A percentile compares a stretch with the other conserved stretches of the same genome.
phyloP scores from a whole-genome alignment of 2,329 filamentous ascomycete species.

The Ophiostoma populinum region DNA sequence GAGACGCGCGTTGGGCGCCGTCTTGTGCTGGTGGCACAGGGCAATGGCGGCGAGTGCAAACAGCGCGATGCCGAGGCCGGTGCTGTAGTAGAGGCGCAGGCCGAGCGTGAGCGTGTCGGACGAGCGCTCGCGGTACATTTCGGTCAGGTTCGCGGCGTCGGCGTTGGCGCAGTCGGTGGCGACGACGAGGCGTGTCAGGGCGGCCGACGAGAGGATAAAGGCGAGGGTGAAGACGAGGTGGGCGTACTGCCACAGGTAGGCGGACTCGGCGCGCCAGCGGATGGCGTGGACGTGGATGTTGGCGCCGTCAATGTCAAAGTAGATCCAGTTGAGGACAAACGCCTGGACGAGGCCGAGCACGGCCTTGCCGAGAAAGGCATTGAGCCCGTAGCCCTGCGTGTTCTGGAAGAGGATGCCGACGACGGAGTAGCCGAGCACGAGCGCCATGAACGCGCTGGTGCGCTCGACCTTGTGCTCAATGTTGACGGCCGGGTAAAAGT shows the following conservation, averaged over 20 bases:
- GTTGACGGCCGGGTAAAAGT: constrained; percentile 44
- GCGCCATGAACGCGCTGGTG: constrained; percentile 44
- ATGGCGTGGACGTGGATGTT: constrained; percentile 45
- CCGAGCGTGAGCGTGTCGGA: constrained; percentile 32
- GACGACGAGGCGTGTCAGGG: constrained; percentile 40
- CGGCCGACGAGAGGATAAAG: constrained; percentile 41
- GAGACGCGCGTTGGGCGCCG: constrained; percentile 28
- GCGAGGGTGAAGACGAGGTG: constrained; percentile 47
- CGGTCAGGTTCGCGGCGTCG: constrained; percentile 29
- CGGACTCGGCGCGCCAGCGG: constrained; percentile 22
- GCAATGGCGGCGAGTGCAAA: constrained; percentile 37
- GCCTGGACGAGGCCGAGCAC: constrained; percentile 39
- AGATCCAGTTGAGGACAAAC: constrained; percentile 44
- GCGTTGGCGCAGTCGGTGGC: constrained; percentile 34
- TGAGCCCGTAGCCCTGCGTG: constrained; percentile 29
- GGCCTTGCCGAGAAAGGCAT: constrained; percentile 45
- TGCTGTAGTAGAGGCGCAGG: constrained; percentile 46
- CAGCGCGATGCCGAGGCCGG: constrained; percentile 38
- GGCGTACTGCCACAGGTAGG: constrained; percentile 34
- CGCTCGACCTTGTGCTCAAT: constrained; percentile 50
- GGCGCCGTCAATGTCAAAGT: constrained; percentile 43
- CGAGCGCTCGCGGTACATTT: constrained; percentile 30
- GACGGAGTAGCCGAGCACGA: constrained; percentile 48
- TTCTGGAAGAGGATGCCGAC: constrained; percentile 44
- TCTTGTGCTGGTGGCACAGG: constrained; percentile 36